These are phyloP conservation scores for Heteromeles arbutifolia DNA, from an alignment of 306 rosid genomes.

Conservation along the genomic window DNA sequence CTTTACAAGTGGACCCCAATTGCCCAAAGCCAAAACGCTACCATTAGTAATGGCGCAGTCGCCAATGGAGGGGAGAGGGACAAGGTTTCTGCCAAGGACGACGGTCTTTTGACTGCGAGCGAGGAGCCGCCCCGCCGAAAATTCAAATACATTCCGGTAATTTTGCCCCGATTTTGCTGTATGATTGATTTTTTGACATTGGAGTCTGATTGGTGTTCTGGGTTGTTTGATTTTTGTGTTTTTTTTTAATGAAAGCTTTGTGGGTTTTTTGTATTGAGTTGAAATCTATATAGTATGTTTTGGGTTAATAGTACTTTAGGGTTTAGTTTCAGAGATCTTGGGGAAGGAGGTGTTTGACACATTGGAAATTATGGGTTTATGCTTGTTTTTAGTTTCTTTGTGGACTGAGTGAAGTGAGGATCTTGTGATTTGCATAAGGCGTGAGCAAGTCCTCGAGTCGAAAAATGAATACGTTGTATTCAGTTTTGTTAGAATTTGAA, in stretches of 20 bases:
- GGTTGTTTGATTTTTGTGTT: not conserved
- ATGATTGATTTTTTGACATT: not conserved
- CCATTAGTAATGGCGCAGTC: conserved; percentile 4
- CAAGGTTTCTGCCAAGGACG: conserved; percentile 9
- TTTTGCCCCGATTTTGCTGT: not conserved
- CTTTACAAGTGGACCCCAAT: conserved; percentile 93
- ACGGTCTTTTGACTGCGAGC: conserved; percentile 2
- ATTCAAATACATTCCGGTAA: conserved; percentile 92
- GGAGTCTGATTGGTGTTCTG: not conserved
- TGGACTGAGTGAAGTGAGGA: not conserved
- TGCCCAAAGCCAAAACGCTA: conserved; percentile 61
- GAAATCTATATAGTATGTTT: not conserved
- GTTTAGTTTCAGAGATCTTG: not conserved
- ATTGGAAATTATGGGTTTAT: not conserved
- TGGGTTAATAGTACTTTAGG: conserved; percentile 5
- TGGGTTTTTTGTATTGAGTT: not conserved
- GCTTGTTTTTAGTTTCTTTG: not conserved
- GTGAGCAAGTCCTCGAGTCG: not conserved
- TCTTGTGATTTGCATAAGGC: not conserved
- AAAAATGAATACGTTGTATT: not conserved
- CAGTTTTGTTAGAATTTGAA: too few species aligned
- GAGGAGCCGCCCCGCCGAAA: conserved; percentile 85
- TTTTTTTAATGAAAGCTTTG: not conserved
- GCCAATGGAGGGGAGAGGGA: conserved; percentile 9
- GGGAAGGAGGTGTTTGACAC: not conserved